Conservation (phyloP, 352 stramenopile species). For the Blastocystis sp. region DNA sequence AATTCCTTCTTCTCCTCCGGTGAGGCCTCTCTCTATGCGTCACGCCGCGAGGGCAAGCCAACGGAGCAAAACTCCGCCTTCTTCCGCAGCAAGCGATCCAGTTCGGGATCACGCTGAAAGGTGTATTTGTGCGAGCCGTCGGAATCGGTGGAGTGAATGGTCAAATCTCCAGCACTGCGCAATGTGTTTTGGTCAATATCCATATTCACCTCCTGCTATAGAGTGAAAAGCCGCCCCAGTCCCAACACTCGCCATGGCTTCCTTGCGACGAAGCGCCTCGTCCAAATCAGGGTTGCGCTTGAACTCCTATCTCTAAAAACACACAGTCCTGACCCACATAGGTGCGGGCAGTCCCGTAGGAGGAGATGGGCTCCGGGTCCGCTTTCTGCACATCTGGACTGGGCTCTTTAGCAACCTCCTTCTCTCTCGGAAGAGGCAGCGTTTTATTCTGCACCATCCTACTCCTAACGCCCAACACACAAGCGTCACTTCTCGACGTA, state of each 20-base stretch:
- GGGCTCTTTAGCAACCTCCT: neutral
- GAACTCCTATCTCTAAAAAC: neutral
- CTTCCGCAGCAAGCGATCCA: neutral
- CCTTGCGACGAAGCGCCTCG: neutral
- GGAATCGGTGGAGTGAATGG: too few relatives aligned
- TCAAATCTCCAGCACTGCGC: too few relatives aligned
- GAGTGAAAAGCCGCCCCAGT: too few relatives aligned
- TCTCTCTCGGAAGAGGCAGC: neutral
- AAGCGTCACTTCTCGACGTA: constrained; percentile 15
- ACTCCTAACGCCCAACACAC: neutral
- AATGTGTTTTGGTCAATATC: too few relatives aligned
- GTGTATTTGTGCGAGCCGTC: neutral
- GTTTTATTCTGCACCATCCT: neutral
- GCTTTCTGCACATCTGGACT: neutral
- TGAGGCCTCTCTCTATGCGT: too few relatives aligned
- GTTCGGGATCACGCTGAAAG: constrained; percentile 2
- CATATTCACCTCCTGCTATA: too few relatives aligned
- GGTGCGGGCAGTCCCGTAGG: neutral
- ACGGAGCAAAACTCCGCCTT: neutral
- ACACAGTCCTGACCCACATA: neutral
- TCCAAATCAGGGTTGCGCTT: constrained; percentile 19
- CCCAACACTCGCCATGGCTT: neutral
- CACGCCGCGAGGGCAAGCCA: too few relatives aligned
- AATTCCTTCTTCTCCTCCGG: too few relatives aligned
- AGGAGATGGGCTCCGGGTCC: neutral